Percentiles rank a stretch among this genome's conserved stretches.
These are phyloP conservation scores for Yamadazyma oceani DNA, from an alignment of 1,139 yeast genomes.

Conservation along the genomic window DNA sequence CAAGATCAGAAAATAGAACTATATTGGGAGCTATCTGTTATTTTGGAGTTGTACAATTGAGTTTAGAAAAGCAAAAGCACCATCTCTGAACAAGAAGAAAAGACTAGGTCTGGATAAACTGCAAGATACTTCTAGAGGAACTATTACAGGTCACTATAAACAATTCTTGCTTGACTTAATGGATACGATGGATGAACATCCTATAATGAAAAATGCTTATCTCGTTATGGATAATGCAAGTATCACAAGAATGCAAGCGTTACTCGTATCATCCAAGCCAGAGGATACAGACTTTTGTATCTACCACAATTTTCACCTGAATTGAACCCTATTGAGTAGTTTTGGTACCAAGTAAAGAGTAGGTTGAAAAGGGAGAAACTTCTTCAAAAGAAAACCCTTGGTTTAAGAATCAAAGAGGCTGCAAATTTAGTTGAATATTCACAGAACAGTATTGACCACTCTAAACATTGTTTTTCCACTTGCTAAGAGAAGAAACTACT, in stretches of 20 bases:
- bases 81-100: slow-evolving; percentile 7
- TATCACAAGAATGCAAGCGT: slow-evolving; percentile 12
- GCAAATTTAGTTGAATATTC: too few relatives aligned
- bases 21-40: too few relatives aligned
- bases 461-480: too few relatives aligned
- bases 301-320: slow-evolving; percentile 14
- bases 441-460: too few relatives aligned
- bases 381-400: slow-evolving; percentile 9
- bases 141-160: slow-evolving; percentile 9
- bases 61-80: slow-evolving; percentile 10
- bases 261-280: slow-evolving; percentile 7
- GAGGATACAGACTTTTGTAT: slow-evolving; percentile 12
- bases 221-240: too few relatives aligned
- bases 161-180: slow-evolving; percentile 1
- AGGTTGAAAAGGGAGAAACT: slow-evolving; percentile 12
- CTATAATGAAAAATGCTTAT: slow-evolving; percentile 7
- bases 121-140: slow-evolving; percentile 7
- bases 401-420: slow-evolving; percentile 10
- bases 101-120: neutral
- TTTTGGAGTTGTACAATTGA: too few relatives aligned
- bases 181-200: slow-evolving; percentile 8
- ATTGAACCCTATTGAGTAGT: slow-evolving; percentile 14
- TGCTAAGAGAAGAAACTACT: too few relatives aligned
- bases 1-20: too few relatives aligned
- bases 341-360: slow-evolving; percentile 12